Conservation (phyloP, 2,329 filamentous ascomycete species). For the Neofusicoccum ribis region DNA sequence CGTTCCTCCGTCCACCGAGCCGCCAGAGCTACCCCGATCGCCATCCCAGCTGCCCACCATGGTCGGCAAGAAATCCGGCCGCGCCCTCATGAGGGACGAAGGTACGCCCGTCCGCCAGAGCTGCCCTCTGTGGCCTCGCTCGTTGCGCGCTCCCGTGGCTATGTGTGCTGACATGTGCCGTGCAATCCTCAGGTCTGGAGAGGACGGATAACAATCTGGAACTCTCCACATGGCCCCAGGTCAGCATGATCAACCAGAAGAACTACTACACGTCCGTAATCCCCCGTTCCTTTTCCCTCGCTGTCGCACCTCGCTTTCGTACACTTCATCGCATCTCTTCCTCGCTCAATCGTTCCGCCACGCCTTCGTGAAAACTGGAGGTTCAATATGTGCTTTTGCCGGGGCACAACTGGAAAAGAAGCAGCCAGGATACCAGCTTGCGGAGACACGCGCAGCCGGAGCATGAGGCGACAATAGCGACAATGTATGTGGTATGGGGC, state of each 20-base stretch:
- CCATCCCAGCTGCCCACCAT: conserved; percentile 38
- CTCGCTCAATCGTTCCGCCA: neutral
- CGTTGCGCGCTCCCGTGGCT: neutral
- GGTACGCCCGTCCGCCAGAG: conserved; percentile 35
- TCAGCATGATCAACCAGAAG: conserved; percentile 96
- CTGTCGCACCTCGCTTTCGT: neutral
- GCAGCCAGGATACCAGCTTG: no score
- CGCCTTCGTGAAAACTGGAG: neutral
- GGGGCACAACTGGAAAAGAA: no score
- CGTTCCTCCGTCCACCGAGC: neutral
- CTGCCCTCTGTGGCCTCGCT: neutral
- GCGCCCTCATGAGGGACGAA: conserved; percentile 62
- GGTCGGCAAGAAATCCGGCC: conserved; percentile 67
- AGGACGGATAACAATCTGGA: conserved; percentile 99
- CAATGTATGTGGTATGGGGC: no score
- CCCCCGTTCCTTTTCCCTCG: neutral
- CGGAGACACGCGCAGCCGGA: no score
- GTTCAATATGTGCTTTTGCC: no score
- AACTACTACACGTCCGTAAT: conserved; percentile 89
- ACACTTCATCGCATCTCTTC: neutral
- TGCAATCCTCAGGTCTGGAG: conserved; percentile 69
- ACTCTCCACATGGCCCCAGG: conserved; percentile 88
- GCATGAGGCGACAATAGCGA: no score
- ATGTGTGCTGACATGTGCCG: neutral
- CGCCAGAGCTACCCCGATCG: neutral